Evolutionary conservation across 2,329 filamentous ascomycete genomes (phyloP), one percentile per base, ranked within the genome.

Genomic region (Incumbomyces lentus): DNA sequence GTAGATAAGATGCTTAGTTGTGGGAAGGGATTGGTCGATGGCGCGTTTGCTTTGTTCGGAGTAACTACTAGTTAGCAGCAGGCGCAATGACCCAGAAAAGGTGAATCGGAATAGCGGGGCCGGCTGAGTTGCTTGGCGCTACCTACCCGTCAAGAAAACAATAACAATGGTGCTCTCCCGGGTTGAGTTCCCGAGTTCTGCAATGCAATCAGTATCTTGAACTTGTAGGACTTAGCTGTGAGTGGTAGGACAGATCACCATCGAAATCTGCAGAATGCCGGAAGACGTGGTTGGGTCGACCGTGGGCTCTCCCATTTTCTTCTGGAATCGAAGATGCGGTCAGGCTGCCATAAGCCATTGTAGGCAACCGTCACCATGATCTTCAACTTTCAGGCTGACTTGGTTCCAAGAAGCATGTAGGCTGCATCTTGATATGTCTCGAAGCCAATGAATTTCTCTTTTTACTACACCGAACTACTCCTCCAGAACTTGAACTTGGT

Each of bases 11-110:
- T 17, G 30, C 14, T n/a, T 12, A 45, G 33, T 6, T 16, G 19
- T 37, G 34, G 34, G 16, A n/a, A n/a, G 19, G 13, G 42, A 38
- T 45, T 6, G 33, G 16, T n/a, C 6, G 33, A 6, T n/a, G 33
- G 41, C 42, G 42, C 42, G 42, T 45, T 45, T 45, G 33, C 42
- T 45, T n/a, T 19, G 14, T 10, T 8, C 22, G 22, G 22, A 8
- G n/a, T n/a, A n/a, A n/a, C n/a, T n/a, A n/a, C n/a, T n/a, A n/a
- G n/a, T n/a, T n/a, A n/a, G 14, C 22, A 29, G n/a, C 14, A 42
- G 40, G 30, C 40, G 40, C 26, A 32, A 41, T 29, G 40, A 42
- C 40, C 22, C 35, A 44, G 22, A 26, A 26, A 26, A 26, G n/a
- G 22, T 26, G 22, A 26, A 4, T 26, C 22, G 22, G 22, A 26